Conservation (phyloP, 495 filamentous ascomycete species). For the Hypoxylon lenormandii region DNA sequence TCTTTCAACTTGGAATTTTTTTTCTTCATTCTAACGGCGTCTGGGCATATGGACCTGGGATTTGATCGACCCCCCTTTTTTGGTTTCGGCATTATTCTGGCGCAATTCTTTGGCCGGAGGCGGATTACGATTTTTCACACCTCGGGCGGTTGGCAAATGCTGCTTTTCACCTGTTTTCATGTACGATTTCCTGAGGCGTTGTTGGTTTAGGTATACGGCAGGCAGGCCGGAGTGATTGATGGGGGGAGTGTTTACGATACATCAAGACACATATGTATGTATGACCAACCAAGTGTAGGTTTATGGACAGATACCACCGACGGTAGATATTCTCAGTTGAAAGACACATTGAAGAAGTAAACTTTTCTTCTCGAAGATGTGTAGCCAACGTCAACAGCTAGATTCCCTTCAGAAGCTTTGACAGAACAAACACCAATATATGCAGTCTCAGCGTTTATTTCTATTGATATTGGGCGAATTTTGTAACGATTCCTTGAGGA, state of each 20-base stretch:
- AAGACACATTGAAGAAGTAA: constrained; percentile 1
- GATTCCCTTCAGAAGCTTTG: background rate
- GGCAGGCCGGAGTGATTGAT: background rate
- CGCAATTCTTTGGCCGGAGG: constrained; percentile 34
- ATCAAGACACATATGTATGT: constrained; percentile 24
- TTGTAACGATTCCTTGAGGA: background rate
- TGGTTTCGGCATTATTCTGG: constrained; percentile 39
- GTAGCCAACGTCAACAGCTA: background rate
- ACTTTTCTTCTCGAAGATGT: constrained; percentile 4
- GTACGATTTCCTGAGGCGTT: constrained; percentile 38
- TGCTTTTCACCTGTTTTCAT: constrained; percentile 20
- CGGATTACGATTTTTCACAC: constrained; percentile 28
- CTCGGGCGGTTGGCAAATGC: constrained; percentile 25
- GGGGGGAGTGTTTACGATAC: constrained; percentile 16
- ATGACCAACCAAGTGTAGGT: constrained; percentile 25
- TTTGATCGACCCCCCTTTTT: constrained; percentile 28
- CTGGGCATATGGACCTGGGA: constrained; percentile 35
- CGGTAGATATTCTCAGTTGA: constrained; percentile 19
- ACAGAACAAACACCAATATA: background rate
- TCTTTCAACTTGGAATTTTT: constrained; percentile 6
- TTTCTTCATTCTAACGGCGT: constrained; percentile 36
- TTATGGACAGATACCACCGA: constrained; percentile 21
- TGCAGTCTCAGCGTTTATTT: background rate
- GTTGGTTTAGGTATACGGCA: constrained; percentile 24
- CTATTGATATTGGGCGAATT: background rate